Evolutionary conservation across 2,329 filamentous ascomycete genomes (phyloP).

Genomic region (Cylindrodendrum hubeiense): DNA sequence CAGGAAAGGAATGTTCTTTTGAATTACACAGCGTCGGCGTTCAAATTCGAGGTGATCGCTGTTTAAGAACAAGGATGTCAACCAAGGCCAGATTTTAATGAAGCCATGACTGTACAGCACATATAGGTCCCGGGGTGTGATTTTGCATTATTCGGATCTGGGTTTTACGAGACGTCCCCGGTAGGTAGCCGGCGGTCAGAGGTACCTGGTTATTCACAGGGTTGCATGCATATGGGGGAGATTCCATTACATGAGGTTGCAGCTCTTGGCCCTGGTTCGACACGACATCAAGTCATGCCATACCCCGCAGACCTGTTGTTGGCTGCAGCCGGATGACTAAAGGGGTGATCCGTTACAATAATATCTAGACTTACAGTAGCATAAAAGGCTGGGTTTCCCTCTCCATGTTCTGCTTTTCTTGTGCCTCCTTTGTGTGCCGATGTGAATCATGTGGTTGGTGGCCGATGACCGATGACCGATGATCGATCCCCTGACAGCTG

Average conservation of each 20-base stretch:
- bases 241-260: slow-evolving; percentile 44
- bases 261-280: slow-evolving; percentile 38
- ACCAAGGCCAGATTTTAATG: slow-evolving; percentile 25
- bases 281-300: slow-evolving; percentile 35
- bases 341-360: slow-evolving; percentile 11
- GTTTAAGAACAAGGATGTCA: slow-evolving; percentile 16
- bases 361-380: slow-evolving; percentile 19
- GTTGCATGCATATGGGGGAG: slow-evolving; percentile 28
- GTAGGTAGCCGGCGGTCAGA: neutral
- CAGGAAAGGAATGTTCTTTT: slow-evolving; percentile 29
- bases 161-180: neutral
- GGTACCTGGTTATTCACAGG: neutral
- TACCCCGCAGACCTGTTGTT: slow-evolving; percentile 37
- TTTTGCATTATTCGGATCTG: slow-evolving; percentile 2
- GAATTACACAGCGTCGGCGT: slow-evolving; percentile 52
- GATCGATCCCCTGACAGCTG: neutral
- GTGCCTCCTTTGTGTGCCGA: neutral
- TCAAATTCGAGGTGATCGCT: slow-evolving; percentile 32
- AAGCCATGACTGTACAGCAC: slow-evolving; percentile 29
- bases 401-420: neutral
- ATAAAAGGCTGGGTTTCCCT: slow-evolving; percentile 31
- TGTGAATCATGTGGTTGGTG: neutral
- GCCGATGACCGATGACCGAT: neutral
- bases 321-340: slow-evolving; percentile 19
- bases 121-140: slow-evolving; percentile 10